A percentile compares a stretch with the other conserved stretches of the same genome.
Conservation (phyloP, 2,329 filamentous ascomycete species). For the Pseudocercospora macadamiae region DNA sequence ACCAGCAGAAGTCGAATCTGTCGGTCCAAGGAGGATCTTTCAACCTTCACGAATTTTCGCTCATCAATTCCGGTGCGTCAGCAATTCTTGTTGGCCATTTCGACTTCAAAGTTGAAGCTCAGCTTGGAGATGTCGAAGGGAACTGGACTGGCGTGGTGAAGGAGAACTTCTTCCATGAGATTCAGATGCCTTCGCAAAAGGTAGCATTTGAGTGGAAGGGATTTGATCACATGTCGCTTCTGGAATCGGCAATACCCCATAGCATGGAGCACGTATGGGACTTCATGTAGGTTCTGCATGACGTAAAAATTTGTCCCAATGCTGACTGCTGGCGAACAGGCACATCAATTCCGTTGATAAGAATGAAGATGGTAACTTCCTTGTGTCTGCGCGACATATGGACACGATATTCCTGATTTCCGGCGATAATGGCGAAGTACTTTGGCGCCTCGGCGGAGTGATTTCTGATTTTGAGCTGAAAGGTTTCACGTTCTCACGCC, state of each 20-base stretch:
- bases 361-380: conserved; percentile 50
- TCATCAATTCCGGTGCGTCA: neutral
- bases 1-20: neutral
- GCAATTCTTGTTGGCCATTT: neutral
- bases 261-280: neutral
- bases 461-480: neutral
- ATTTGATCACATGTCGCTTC: neutral
- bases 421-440: conserved; percentile 48
- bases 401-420: conserved; percentile 54
- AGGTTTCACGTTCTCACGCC: conserved; percentile 44
- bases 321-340: neutral
- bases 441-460: conserved; percentile 50
- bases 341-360: conserved; percentile 50
- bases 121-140: neutral
- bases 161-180: neutral
- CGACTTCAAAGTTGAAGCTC: neutral
- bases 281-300: neutral
- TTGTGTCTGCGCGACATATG: conserved; percentile 56
- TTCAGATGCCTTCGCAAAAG: neutral
- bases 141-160: neutral
- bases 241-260: neutral
- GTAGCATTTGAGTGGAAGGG: neutral
- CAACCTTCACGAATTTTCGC: neutral
- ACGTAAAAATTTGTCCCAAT: neutral
- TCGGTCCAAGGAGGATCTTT: neutral